Conservation (phyloP, 352 stramenopile genomes). For the Phytophthora pseudosyringae region DNA sequence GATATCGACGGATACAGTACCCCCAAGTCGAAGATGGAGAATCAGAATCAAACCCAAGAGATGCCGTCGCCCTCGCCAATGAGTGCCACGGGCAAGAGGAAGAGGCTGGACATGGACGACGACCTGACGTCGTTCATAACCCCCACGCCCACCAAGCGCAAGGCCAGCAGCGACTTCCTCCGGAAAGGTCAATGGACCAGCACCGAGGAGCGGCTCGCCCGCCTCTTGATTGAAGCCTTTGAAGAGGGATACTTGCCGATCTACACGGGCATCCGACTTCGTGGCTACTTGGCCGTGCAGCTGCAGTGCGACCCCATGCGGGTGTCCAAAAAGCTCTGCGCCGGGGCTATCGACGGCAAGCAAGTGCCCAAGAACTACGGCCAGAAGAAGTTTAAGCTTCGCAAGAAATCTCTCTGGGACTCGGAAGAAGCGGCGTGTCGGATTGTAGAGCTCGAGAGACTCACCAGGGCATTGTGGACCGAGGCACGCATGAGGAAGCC, state of each 20-base stretch:
- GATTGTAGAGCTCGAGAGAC: conserved; percentile 52
- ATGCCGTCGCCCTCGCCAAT: conserved; percentile 11
- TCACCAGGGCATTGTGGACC: conserved; percentile 63
- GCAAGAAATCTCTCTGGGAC: conserved; percentile 65
- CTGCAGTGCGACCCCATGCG: conserved; percentile 85
- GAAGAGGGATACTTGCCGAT: conserved; percentile 77
- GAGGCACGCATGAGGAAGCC: conserved; percentile 60
- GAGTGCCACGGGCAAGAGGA: conserved; percentile 41
- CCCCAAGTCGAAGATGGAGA: conserved; percentile 34
- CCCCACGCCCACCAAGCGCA: conserved; percentile 42
- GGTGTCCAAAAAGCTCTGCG: conserved; percentile 84
- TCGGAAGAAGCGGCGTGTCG: conserved; percentile 49
- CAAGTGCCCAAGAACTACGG: conserved; percentile 79
- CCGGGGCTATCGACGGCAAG: conserved; percentile 71
- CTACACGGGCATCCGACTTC: conserved; percentile 74
- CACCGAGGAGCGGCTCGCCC: conserved; percentile 66
- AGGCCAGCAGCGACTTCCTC: conserved; percentile 68
- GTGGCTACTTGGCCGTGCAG: conserved; percentile 78
- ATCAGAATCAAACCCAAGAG: conserved; percentile 20
- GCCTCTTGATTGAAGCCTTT: conserved; percentile 72
- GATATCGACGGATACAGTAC: conserved; percentile 30
- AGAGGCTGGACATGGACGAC: conserved; percentile 29
- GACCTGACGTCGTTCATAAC: conserved; percentile 9
- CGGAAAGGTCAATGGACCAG: conserved; percentile 79
- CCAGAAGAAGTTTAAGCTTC: conserved; percentile 80